A percentile compares a stretch with the other conserved stretches of the same genome.
Conservation (phyloP, 768 basidiomycete genomes). For the Psilocybe subaeruginosa region DNA sequence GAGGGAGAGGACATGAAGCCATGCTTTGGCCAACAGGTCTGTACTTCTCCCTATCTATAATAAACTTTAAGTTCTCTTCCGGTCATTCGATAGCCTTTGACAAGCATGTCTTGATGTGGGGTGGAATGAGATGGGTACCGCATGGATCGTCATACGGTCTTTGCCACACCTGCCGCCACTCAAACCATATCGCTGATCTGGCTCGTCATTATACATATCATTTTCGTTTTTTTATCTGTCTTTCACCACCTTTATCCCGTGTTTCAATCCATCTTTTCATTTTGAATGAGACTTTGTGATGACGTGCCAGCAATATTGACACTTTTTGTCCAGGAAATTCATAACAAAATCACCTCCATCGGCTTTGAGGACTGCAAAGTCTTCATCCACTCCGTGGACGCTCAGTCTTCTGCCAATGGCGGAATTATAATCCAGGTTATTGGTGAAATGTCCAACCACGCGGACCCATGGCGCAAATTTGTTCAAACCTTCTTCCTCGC, state of each 20-base stretch:
- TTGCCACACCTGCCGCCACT: neutral
- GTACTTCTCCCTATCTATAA: constrained; percentile 25
- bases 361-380: constrained; percentile 98
- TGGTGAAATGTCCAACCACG: constrained; percentile 96
- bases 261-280: constrained; percentile 3
- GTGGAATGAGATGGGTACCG: neutral
- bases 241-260: neutral
- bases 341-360: constrained; percentile 92
- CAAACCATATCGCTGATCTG: neutral
- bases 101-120: neutral
- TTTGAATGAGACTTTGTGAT: neutral
- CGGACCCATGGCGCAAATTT: constrained; percentile 95
- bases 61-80: constrained; percentile 6
- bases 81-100: neutral
- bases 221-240: neutral
- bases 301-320: constrained; percentile 1
- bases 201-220: neutral
- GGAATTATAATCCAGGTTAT: constrained; percentile 99
- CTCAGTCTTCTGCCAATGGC: constrained; percentile 90
- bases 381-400: constrained; percentile 98
- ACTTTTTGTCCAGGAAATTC: constrained; percentile 75
- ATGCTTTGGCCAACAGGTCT: constrained; percentile 91
- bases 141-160: neutral
- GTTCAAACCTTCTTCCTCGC: constrained; percentile 99
- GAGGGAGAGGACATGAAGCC: constrained; percentile 94